These are phyloP conservation scores for Raffaelea ambrosiae DNA, from an alignment of 2,329 filamentous ascomycete species.

Conservation along the genomic window DNA sequence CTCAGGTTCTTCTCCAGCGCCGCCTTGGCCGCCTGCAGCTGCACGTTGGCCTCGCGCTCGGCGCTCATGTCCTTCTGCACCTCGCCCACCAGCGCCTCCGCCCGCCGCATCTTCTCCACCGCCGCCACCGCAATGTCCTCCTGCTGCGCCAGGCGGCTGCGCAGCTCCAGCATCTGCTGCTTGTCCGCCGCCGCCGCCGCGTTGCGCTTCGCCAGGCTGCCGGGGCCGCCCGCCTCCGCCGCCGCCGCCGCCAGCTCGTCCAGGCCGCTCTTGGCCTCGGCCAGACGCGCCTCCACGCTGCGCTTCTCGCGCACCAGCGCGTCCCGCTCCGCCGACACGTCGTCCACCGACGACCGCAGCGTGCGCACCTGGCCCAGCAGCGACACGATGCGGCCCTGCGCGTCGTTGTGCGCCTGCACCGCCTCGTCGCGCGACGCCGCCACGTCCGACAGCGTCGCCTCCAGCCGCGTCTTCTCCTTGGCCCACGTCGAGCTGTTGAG, in stretches of 20 bases:
- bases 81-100: constrained; percentile 78
- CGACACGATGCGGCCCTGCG: constrained; percentile 85
- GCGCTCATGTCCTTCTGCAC: constrained; percentile 86
- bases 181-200: neutral
- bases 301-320: constrained; percentile 82
- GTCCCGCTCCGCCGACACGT: constrained; percentile 78
- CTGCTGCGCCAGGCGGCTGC: constrained; percentile 80
- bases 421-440: constrained; percentile 91
- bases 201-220: neutral
- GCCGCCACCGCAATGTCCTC: constrained; percentile 88
- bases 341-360: constrained; percentile 76
- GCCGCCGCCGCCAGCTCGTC: constrained; percentile 66
- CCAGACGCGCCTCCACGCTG: constrained; percentile 71
- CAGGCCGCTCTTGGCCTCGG: constrained; percentile 79
- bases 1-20: constrained; percentile 82
- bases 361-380: constrained; percentile 82
- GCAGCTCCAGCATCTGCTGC: constrained; percentile 73
- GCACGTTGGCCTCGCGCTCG: constrained; percentile 73
- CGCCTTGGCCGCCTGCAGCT: constrained; percentile 84
- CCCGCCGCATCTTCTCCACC: constrained; percentile 93
- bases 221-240: too few species aligned
- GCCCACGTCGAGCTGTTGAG: constrained; percentile 97
- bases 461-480: constrained; percentile 90
- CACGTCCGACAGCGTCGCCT: constrained; percentile 81
- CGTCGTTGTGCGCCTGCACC: constrained; percentile 85